phyloP scores from a whole-genome alignment of 352 stramenopile genomes.

The Globisporangium megalacanthum region DNA sequence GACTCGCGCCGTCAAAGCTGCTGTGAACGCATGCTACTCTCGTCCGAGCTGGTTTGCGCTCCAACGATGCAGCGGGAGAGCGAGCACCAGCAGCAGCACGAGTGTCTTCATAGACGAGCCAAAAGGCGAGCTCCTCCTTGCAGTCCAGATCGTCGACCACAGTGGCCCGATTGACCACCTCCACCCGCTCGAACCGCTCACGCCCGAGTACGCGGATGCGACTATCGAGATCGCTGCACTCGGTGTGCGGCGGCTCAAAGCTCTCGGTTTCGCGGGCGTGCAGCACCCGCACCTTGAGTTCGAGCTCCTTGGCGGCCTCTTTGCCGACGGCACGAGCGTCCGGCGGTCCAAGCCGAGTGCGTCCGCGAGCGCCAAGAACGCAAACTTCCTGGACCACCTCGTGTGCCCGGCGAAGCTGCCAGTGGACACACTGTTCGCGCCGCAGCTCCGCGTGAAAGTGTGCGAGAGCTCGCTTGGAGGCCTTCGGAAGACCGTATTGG shows the following conservation, averaged over 20 bases:
- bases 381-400: constrained; percentile 65
- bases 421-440: constrained; percentile 50
- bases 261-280: constrained; percentile 41
- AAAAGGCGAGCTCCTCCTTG: constrained; percentile 47
- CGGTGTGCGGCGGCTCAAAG: constrained; percentile 63
- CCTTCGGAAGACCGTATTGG: constrained; percentile 43
- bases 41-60: constrained; percentile 52
- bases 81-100: constrained; percentile 7
- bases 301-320: constrained; percentile 50
- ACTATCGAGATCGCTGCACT: constrained; percentile 63
- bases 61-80: constrained; percentile 9
- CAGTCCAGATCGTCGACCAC: constrained; percentile 63
- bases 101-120: constrained; percentile 24
- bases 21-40: constrained; percentile 33
- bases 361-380: constrained; percentile 50
- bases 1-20: constrained; percentile 31
- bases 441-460: constrained; percentile 60
- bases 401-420: constrained; percentile 45
- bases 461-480: constrained; percentile 49
- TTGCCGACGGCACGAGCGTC: constrained; percentile 38
- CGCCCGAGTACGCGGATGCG: constrained; percentile 45
- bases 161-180: constrained; percentile 23
- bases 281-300: constrained; percentile 63
- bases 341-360: constrained; percentile 35
- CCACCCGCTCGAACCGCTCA: constrained; percentile 23